Conservation (phyloP, 768 basidiomycete genomes). For the Boletus insuetus region DNA sequence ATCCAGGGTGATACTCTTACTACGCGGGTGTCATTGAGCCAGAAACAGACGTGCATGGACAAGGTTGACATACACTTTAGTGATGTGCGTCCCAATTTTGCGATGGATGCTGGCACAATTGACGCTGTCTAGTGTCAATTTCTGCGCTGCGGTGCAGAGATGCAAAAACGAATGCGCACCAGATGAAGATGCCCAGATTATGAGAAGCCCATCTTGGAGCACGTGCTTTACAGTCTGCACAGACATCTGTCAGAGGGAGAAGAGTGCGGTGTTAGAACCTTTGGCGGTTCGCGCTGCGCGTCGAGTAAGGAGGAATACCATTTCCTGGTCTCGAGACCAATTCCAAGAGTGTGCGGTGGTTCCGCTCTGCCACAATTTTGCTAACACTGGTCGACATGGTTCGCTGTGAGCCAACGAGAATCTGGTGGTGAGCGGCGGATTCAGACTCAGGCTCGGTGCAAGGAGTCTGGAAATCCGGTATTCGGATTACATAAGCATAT, state of each 20-base stretch:
- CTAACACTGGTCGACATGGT: slow-evolving; percentile 37
- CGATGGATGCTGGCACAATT: slow-evolving; percentile 90
- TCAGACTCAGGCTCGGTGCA: too few species aligned
- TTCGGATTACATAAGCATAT: slow-evolving; percentile 15
- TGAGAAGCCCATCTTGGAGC: slow-evolving; percentile 88
- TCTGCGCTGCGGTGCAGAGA: neutral
- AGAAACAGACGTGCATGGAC: neutral
- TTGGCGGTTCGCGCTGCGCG: neutral
- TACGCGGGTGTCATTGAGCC: slow-evolving; percentile 30
- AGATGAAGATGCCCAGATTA: slow-evolving; percentile 87
- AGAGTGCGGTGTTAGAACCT: slow-evolving; percentile 7
- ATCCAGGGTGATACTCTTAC: slow-evolving; percentile 89
- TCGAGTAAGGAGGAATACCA: slow-evolving; percentile 42
- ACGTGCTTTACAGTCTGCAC: slow-evolving; percentile 89
- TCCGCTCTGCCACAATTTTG: slow-evolving; percentile 64
- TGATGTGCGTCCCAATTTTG: slow-evolving; percentile 91
- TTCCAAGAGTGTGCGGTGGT: slow-evolving; percentile 65
- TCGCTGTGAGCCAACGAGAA: neutral
- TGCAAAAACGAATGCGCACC: slow-evolving; percentile 42
- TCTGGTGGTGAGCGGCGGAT: neutral
- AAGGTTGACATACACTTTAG: slow-evolving; percentile 73
- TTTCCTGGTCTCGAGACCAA: slow-evolving; percentile 76
- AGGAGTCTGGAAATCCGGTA: neutral
- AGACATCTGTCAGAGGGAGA: slow-evolving; percentile 54
- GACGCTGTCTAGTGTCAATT: slow-evolving; percentile 45